Base-by-base conservation (phyloP, 83 land plant genomes). In the Isoetes engelmannii region DNA sequence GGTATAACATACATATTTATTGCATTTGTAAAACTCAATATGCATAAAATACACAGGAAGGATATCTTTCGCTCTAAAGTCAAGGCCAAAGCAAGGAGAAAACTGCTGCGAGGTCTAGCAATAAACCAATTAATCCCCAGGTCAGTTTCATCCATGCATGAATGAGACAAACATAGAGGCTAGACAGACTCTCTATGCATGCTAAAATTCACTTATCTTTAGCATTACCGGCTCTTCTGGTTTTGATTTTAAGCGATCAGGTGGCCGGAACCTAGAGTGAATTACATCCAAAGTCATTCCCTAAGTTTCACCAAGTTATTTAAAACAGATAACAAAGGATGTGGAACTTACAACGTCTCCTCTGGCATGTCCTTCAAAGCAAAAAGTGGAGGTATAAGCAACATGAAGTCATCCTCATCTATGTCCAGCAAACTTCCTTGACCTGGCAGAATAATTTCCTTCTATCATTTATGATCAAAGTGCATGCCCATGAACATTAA, bases 21-120 rank as follows among this genome's bases (percentile, higher is more conserved):
- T 28, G 37, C 37, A 28, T 0, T 28, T 28, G 37, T 28, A 28
- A 2, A 28, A 28, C 0, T 28, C 37, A 28, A 28, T n/a, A n/a
- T 28, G 37, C 2, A 28, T 28, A 28, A 28, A 28, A 28, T 28
- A 28, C 37, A 28, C 37, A 28, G 37, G 37, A 28, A 80, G 97
- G 97, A 92, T 89, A 92, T 92, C 86, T 83, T 83, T 74, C 48
- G 86, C 82, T 59, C 78, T 73, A 77, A 85, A 93, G 71, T 82
- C 84, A 65, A 93, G 67, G 6, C 78, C 84, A 77, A 82, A 77
- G 77, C 82, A 82, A 18, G 84, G 80, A 46, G 74, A 59, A 59
- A 9, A 18, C 18, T 12, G 19, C 9, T 59, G 80, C 37, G 81
- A 73, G 58, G 77, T 75, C 82, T 80, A 82, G 87, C 84, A 83